Evolutionary conservation across 179 eudicot species (phyloP).

Genomic region (Dionaea muscipula): DNA sequence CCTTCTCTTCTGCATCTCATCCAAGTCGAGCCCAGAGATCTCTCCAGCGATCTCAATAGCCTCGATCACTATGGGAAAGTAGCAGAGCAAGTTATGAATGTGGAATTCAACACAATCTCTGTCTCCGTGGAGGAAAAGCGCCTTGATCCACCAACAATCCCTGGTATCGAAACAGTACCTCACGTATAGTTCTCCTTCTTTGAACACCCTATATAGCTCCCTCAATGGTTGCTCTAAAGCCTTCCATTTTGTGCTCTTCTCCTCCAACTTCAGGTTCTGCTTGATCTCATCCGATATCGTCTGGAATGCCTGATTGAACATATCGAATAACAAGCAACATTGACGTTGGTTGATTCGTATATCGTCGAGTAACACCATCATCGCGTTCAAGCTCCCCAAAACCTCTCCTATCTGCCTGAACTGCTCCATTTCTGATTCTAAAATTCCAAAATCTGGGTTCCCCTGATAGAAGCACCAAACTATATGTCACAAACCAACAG

Average conservation of each 20-base stretch:
- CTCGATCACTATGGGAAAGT: conserved; percentile 49
- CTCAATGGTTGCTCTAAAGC: conserved; percentile 57
- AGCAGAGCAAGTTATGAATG: conserved; percentile 49
- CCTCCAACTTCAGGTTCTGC: conserved; percentile 52
- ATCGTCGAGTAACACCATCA: conserved; percentile 50
- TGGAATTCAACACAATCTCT: conserved; percentile 55
- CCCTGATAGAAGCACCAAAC: conserved; percentile 1
- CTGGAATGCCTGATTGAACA: conserved; percentile 42
- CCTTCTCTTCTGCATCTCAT: conserved; percentile 56
- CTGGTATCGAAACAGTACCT: conserved; percentile 41
- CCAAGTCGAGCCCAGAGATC: conserved; percentile 55
- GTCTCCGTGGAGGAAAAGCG: conserved; percentile 42
- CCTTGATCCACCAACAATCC: conserved; percentile 58
- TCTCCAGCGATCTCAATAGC: conserved; percentile 70
- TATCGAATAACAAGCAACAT: conserved; percentile 56
- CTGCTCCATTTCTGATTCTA: conserved; percentile 47
- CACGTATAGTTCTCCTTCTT: conserved; percentile 60
- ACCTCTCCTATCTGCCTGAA: conserved; percentile 75
- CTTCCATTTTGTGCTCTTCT: conserved; percentile 66
- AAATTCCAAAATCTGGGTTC: neutral
- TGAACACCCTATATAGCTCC: conserved; percentile 60
- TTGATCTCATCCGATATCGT: conserved; percentile 56
- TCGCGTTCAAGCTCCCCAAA: conserved; percentile 62
- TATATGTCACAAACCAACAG: too few relatives aligned
- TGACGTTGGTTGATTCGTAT: conserved; percentile 50